These are phyloP conservation scores for Gaeumannomyces tritici DNA, from an alignment of 2,329 filamentous ascomycete genomes.

Conservation along the genomic window DNA sequence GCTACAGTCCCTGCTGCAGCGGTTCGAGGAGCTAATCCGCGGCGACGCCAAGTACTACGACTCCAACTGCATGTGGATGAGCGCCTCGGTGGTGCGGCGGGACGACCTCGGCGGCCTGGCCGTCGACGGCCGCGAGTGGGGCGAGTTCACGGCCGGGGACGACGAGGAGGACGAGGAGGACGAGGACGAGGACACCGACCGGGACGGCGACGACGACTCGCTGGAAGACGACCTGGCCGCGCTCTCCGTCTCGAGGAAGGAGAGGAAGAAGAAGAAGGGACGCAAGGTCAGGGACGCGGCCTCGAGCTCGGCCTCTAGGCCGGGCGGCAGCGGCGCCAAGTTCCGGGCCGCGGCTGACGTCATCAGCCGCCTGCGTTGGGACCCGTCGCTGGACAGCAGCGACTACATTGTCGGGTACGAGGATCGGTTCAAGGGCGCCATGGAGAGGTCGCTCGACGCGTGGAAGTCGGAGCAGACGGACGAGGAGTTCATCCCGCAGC, in stretches of 20 bases:
- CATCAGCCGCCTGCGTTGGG: constrained; percentile 51
- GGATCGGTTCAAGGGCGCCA: constrained; percentile 46
- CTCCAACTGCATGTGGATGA: constrained; percentile 36
- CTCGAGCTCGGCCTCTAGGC: constrained; percentile 2
- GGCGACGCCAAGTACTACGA: constrained; percentile 39
- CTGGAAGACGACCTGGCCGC: constrained; percentile 11
- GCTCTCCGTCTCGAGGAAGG: constrained; percentile 4
- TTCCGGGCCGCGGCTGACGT: constrained; percentile 49
- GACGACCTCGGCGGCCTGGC: constrained; percentile 30
- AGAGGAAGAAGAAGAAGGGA: constrained; percentile 4
- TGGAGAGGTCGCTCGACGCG: constrained; percentile 40
- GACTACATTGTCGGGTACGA: constrained; percentile 52
- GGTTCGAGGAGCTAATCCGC: constrained; percentile 39
- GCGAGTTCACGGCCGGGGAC: constrained; percentile 29
- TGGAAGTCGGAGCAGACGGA: constrained; percentile 56
- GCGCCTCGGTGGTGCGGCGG: constrained; percentile 25
- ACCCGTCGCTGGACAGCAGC: constrained; percentile 36
- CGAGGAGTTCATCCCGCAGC: constrained; percentile 58
- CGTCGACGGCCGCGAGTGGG: constrained; percentile 40
- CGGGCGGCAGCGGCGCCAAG: constrained; percentile 25
- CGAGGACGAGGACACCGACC: constrained; percentile 27
- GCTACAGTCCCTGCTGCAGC: constrained; percentile 31
- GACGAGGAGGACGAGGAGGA: constrained; percentile 32
- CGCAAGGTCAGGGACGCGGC: constrained; percentile 7
- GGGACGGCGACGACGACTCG: constrained; percentile 21